phyloP scores from a whole-genome alignment of 164 flowering plant species.

The Magnolia kwangsiensis region DNA sequence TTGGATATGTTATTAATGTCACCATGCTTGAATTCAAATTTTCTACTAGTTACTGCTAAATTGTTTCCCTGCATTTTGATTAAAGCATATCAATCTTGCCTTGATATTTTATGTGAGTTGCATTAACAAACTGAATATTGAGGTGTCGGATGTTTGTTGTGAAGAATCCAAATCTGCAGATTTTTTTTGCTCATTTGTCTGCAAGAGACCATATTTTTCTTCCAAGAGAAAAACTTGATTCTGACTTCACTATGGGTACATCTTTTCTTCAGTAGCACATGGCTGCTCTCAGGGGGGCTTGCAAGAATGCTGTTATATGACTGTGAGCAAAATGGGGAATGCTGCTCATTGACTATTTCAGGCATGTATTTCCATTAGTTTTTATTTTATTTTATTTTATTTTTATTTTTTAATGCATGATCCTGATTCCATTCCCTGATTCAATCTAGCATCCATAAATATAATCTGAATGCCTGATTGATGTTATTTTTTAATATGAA shows the following conservation, averaged over 20 bases:
- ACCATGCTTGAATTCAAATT: neutral
- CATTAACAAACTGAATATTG: no score
- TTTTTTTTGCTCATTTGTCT: neutral
- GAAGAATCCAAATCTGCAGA: no score
- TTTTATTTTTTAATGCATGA: no score
- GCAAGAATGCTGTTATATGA: constrained; percentile 74
- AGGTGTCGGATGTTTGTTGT: no score
- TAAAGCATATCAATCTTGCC: neutral
- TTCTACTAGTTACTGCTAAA: neutral
- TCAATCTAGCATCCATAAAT: no score
- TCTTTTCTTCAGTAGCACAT: constrained; percentile 44
- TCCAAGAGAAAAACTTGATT: no score
- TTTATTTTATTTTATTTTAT: no score
- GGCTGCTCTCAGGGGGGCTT: constrained; percentile 80
- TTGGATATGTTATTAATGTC: neutral
- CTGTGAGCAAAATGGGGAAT: constrained; percentile 61
- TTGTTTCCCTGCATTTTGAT: neutral
- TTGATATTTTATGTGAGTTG: neutral
- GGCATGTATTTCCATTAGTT: constrained; percentile 35
- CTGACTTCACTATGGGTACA: neutral
- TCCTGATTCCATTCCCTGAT: no score
- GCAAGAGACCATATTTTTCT: neutral
- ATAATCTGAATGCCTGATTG: no score
- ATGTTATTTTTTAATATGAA: no score
- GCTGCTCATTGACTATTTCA: constrained; percentile 60